These are phyloP conservation scores for Termitomyces sp. DNA, from an alignment of 768 basidiomycete species.

Conservation along the genomic window DNA sequence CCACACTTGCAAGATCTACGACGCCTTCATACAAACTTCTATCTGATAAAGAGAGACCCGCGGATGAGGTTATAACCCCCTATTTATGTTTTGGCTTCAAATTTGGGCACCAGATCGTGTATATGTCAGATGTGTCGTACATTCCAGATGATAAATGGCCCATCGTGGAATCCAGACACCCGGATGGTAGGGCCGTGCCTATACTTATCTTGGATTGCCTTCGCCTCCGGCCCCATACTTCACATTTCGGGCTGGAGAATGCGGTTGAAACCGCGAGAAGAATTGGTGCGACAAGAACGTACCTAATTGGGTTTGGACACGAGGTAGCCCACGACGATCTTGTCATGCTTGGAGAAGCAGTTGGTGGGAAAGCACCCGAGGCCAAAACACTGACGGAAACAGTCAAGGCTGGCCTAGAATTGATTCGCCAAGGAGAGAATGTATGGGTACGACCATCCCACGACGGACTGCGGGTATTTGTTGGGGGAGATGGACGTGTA, in stretches of 20 bases:
- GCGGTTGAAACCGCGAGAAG: slow-evolving; percentile 53
- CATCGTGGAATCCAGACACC: slow-evolving; percentile 30
- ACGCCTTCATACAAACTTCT: slow-evolving; percentile 21
- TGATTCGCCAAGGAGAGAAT: slow-evolving; percentile 43
- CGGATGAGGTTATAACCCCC: slow-evolving; percentile 41
- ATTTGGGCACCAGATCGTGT: slow-evolving; percentile 62
- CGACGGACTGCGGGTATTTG: slow-evolving; percentile 64
- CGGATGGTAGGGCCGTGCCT: slow-evolving; percentile 30
- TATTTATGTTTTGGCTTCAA: slow-evolving; percentile 70
- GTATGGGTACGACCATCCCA: slow-evolving; percentile 71
- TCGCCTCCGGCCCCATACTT: slow-evolving; percentile 60
- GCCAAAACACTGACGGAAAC: slow-evolving; percentile 22
- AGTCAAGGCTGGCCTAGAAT: slow-evolving; percentile 39
- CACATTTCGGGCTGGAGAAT: slow-evolving; percentile 74
- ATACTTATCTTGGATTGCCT: slow-evolving; percentile 79
- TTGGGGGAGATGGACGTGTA: slow-evolving; percentile 38
- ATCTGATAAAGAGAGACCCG: slow-evolving; percentile 1
- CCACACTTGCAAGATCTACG: slow-evolving; percentile 30
- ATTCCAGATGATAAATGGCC: slow-evolving; percentile 76
- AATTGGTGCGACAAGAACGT: slow-evolving; percentile 59
- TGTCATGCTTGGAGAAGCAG: slow-evolving; percentile 54
- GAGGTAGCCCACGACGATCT: slow-evolving; percentile 79
- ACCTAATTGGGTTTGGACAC: slow-evolving; percentile 74
- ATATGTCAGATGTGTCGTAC: slow-evolving; percentile 80
- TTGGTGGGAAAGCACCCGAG: slow-evolving; percentile 34